These are phyloP conservation scores for Synchytrium microbalum DNA, from an alignment of 371 early-diverging fungal species.

Conservation along the genomic window DNA sequence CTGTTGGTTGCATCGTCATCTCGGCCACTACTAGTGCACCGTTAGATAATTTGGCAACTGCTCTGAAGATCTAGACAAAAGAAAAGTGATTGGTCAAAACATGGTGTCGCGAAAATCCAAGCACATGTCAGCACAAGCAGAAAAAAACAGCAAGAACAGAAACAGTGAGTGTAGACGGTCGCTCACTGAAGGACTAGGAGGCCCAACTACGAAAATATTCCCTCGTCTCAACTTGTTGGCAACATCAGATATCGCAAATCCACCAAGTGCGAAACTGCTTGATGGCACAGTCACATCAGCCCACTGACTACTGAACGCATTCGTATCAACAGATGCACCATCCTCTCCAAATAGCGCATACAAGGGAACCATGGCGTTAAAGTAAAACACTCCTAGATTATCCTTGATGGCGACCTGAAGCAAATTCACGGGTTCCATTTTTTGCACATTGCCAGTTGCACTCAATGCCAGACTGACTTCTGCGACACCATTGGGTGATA, in stretches of 20 bases:
- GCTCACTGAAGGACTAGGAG: not conserved
- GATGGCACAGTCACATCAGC: not conserved
- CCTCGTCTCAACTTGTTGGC: not conserved
- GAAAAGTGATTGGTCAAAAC: not conserved
- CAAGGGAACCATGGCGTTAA: slow-evolving; percentile 19
- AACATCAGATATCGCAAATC: slow-evolving; percentile 1
- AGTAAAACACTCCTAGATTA: slow-evolving; percentile 54
- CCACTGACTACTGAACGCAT: too few species aligned
- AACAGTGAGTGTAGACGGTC: not conserved
- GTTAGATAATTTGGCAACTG: slow-evolving; percentile 1
- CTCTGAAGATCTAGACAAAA: not conserved
- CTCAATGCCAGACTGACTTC: slow-evolving; percentile 38
- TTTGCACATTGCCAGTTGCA: slow-evolving; percentile 29
- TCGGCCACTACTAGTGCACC: not conserved
- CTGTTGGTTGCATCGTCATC: not conserved
- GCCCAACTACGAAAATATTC: not conserved
- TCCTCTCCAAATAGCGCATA: not conserved
- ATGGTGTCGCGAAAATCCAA: not conserved
- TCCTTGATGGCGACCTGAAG: slow-evolving; percentile 63
- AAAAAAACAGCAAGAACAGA: not conserved
- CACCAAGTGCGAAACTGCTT: not conserved
- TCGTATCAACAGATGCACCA: too few species aligned
- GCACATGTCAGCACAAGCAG: not conserved
- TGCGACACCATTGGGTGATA: slow-evolving; percentile 29
- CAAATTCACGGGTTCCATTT: slow-evolving; percentile 46